phyloP scores from a whole-genome alignment of 2,329 filamentous ascomycete genomes.

The Colletotrichum tropicale region DNA sequence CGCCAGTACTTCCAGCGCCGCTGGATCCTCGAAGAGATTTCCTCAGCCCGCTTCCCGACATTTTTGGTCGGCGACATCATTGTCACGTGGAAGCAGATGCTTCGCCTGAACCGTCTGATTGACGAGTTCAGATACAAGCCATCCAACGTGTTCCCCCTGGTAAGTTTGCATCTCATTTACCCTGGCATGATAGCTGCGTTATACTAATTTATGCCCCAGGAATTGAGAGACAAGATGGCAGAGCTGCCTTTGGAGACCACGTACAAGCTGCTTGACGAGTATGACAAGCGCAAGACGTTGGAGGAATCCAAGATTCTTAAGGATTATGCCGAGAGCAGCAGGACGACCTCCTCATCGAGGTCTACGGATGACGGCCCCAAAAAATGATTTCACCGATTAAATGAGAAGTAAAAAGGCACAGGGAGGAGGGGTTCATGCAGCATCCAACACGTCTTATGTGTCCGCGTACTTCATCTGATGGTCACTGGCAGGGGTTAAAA shows the following conservation, averaged over 20 bases:
- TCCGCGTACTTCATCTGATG: neutral
- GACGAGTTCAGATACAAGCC: slow-evolving; percentile 39
- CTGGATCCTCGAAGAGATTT: slow-evolving; percentile 41
- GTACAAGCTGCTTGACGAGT: slow-evolving; percentile 25
- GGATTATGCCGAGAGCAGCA: slow-evolving; percentile 10
- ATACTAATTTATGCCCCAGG: slow-evolving; percentile 1
- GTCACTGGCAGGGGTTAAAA: neutral
- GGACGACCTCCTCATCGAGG: slow-evolving; percentile 20
- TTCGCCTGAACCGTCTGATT: slow-evolving; percentile 36
- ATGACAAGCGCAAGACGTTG: slow-evolving; percentile 19
- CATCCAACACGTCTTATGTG: neutral
- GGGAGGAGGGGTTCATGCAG: neutral
- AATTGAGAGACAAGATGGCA: slow-evolving; percentile 22
- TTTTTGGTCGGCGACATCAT: slow-evolving; percentile 37
- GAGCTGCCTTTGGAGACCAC: slow-evolving; percentile 26
- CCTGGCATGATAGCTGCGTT: neutral
- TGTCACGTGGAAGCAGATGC: slow-evolving; percentile 39
- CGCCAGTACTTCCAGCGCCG: slow-evolving; percentile 37
- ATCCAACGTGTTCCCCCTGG: slow-evolving; percentile 32
- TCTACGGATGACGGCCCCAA: slow-evolving; percentile 1
- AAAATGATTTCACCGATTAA: neutral
- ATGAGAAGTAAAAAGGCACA: neutral
- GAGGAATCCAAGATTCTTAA: slow-evolving; percentile 22
- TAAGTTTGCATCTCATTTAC: neutral
- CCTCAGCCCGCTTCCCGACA: slow-evolving; percentile 31